phyloP scores from a whole-genome alignment of 1,284 basidiomycete species.

The Ustilago nuda region DNA sequence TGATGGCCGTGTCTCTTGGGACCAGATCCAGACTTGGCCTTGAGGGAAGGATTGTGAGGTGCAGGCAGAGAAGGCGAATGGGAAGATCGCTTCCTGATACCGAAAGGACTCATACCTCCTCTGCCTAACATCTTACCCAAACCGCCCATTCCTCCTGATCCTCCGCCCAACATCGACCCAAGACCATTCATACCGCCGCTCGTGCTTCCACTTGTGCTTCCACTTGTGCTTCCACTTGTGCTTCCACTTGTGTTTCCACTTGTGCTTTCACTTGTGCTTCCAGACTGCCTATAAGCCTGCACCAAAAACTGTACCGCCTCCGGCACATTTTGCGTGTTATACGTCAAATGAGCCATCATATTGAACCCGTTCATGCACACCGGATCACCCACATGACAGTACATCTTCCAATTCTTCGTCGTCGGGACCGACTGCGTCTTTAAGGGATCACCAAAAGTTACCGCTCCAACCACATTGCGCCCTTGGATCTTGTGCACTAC shows the following conservation, averaged over 20 bases:
- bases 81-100: conserved; percentile 2
- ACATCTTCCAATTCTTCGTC: conserved; percentile 27
- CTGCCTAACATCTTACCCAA: not conserved
- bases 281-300: conserved; percentile 16
- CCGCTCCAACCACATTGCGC: conserved; percentile 29
- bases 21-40: not conserved
- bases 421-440: conserved; percentile 18
- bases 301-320: conserved; percentile 29
- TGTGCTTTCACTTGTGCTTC: conserved; percentile 7
- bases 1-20: conserved; percentile 1
- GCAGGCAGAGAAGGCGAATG: not conserved
- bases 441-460: conserved; percentile 45
- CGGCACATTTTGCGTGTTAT: conserved; percentile 7
- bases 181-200: not conserved
- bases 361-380: conserved; percentile 36
- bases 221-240: not conserved
- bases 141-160: not conserved
- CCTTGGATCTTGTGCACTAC: conserved; percentile 29
- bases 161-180: conserved; percentile 1
- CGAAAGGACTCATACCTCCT: not conserved
- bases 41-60: not conserved
- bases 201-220: not conserved
- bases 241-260: not conserved
- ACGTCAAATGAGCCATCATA: conserved; percentile 37
- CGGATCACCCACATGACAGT: conserved; percentile 33